phyloP scores from a whole-genome alignment of 768 basidiomycete genomes.

The Lactarius evosmus region DNA sequence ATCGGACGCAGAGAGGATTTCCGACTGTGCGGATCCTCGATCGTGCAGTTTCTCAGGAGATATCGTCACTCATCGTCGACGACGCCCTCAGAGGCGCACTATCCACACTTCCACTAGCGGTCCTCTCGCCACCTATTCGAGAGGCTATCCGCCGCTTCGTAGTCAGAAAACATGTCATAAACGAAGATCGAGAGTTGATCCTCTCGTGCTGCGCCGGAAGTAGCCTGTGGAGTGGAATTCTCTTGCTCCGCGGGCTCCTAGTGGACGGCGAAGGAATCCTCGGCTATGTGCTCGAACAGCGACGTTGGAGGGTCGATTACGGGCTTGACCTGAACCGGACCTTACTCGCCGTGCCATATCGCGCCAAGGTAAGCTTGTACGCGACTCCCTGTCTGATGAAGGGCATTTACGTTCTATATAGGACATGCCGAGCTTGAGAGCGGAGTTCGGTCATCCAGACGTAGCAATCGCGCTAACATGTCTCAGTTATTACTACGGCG shows the following conservation, averaged over 20 bases:
- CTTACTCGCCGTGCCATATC: conserved; percentile 50
- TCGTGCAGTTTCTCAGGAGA: not conserved
- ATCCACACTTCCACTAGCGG: not conserved
- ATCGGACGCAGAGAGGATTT: not conserved
- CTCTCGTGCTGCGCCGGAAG: conserved; percentile 3
- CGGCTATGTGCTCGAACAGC: conserved; percentile 37
- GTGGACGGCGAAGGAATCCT: conserved; percentile 39
- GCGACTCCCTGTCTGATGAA: not conserved
- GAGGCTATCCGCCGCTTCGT: conserved; percentile 15
- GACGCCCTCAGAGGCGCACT: conserved; percentile 8
- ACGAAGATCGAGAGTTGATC: conserved; percentile 1
- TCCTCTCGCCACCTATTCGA: conserved; percentile 4
- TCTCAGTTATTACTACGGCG: conserved; percentile 48
- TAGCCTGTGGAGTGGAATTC: conserved; percentile 37
- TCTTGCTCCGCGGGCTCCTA: conserved; percentile 47
- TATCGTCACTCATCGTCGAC: conserved; percentile 4
- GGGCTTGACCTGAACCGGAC: conserved; percentile 44
- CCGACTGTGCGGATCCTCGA: conserved; percentile 10
- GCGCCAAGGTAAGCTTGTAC: conserved; percentile 37
- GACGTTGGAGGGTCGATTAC: conserved; percentile 52
- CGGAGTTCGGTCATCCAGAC: conserved; percentile 55
- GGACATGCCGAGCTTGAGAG: conserved; percentile 44
- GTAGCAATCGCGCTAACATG: conserved; percentile 45
- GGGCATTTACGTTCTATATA: conserved; percentile 22
- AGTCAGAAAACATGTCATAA: not conserved